Evolutionary conservation across 2,329 filamentous ascomycete species (phyloP).

Genomic region (Teratosphaeria viscida): DNA sequence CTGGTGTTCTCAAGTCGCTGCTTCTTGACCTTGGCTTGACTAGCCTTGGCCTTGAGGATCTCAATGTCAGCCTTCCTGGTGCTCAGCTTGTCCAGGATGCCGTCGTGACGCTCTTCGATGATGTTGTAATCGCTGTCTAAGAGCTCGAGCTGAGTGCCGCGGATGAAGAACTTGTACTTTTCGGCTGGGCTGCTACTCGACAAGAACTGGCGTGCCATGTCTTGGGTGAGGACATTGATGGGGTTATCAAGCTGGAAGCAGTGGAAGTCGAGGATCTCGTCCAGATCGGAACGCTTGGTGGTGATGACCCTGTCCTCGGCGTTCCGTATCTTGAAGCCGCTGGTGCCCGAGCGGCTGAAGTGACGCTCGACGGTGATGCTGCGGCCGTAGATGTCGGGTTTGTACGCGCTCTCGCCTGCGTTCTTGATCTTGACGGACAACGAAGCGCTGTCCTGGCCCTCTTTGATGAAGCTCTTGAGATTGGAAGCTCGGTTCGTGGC

Average conservation of each 20-base stretch:
- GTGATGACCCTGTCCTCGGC: slow-evolving; percentile 61
- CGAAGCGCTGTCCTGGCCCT: slow-evolving; percentile 63
- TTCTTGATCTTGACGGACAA: slow-evolving; percentile 87
- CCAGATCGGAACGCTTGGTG: slow-evolving; percentile 73
- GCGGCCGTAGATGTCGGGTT: slow-evolving; percentile 69
- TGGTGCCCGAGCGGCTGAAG: slow-evolving; percentile 64
- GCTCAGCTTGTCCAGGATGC: slow-evolving; percentile 54
- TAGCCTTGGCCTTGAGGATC: slow-evolving; percentile 45
- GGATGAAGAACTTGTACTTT: slow-evolving; percentile 95
- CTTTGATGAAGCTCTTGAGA: slow-evolving; percentile 82
- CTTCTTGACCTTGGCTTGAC: slow-evolving; percentile 55
- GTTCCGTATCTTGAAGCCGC: slow-evolving; percentile 80
- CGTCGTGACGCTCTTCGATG: slow-evolving; percentile 67
- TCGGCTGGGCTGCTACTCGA: slow-evolving; percentile 70
- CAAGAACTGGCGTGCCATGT: slow-evolving; percentile 86
- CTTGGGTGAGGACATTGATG: slow-evolving; percentile 89
- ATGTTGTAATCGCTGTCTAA: slow-evolving; percentile 84
- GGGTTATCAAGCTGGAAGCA: slow-evolving; percentile 93
- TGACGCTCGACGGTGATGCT: slow-evolving; percentile 85
- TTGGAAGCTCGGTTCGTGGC: slow-evolving; percentile 86
- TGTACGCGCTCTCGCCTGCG: slow-evolving; percentile 71
- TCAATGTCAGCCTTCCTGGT: slow-evolving; percentile 54
- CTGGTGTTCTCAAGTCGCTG: slow-evolving; percentile 57
- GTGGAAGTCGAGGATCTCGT: slow-evolving; percentile 89
- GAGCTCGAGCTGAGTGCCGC: slow-evolving; percentile 86